These are phyloP conservation scores for Rhododendron mucronatum DNA, from an alignment of 148 eudicot genomes.

Conservation along the genomic window DNA sequence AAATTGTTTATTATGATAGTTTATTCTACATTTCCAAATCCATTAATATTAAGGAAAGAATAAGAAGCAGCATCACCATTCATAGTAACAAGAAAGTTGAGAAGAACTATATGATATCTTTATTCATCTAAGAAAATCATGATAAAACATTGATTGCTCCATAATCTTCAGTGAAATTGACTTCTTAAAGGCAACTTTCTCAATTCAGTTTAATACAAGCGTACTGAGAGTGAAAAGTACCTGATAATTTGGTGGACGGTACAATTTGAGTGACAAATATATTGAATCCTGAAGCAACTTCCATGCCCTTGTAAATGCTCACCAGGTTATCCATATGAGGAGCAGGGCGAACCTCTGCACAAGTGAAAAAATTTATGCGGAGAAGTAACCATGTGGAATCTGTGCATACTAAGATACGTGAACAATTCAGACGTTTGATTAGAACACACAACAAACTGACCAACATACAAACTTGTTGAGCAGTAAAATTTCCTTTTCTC, in stretches of 20 bases:
- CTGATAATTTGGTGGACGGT: slow-evolving; percentile 34
- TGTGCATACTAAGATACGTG: neutral
- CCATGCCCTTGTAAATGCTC: slow-evolving; percentile 87
- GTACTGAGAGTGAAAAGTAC: slow-evolving; percentile 17
- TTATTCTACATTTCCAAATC: neutral
- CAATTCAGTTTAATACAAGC: neutral
- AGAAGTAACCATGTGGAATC: neutral
- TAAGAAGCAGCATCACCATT: neutral
- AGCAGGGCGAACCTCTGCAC: slow-evolving; percentile 89
- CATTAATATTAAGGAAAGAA: neutral
- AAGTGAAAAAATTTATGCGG: slow-evolving; percentile 14
- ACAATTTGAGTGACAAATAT: slow-evolving; percentile 55
- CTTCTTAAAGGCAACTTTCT: neutral
- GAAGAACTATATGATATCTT: neutral
- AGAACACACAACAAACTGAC: neutral
- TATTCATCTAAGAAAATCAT: neutral
- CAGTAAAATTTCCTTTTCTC: neutral
- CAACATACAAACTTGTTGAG: neutral
- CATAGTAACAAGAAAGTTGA: neutral
- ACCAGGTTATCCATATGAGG: slow-evolving; percentile 97
- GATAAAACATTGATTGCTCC: neutral
- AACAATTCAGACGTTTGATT: neutral
- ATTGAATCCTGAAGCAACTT: slow-evolving; percentile 49
- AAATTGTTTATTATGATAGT: neutral
- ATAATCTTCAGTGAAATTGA: neutral